Base-by-base conservation (phyloP, 108 stramenopile species). In the Discostella stelligeroides region DNA sequence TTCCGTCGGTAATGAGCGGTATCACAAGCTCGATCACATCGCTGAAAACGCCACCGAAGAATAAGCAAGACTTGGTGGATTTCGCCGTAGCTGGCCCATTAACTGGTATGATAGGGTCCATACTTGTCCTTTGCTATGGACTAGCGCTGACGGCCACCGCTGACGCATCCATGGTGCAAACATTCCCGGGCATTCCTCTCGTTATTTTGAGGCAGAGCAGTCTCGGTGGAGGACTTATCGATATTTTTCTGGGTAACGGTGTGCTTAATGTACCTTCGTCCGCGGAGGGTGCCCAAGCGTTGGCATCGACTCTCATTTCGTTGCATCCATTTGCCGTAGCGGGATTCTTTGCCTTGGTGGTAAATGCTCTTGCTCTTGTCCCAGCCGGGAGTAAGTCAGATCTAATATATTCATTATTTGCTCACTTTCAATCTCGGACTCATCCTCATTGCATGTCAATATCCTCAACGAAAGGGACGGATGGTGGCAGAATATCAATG, bases 271-370 rank as follows among this genome's bases (percentile, higher is more conserved):
- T 93, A 21, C 92, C 92, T 6, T 79, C 76, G 20, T 89, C 85
- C n/a, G 87, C 87, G 13, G 50, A 70, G 28, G 86, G 76, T 11
- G 59, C 83, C 23, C 56, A 79, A 28, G 79, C 82, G 10, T 50
- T 86, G 38, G 83, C 88, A 28, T 81, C 76, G 23, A 87, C 90
- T 15, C 76, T 74, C 12, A 84, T 94, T 43, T 73, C 86, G 6
- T 68, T 94, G 5, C 92, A 94, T 70, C 92, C 92, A n/a, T 71
- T 86, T 3, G 86, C 92, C 4, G 63, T 94, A 45, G 90, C 92
- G 9, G 92, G 92, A 34, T 94, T 84, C 57, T 74, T 89, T 28
- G 67, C 85, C 25, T 70, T 94, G 39, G 61, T 94, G 58, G 82
- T 94, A 3, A 94, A 94, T 80, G 89, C 90, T 9, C 60, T 91